Base-by-base conservation (phyloP, 2,329 filamentous ascomycete genomes). In the Fusarium sambucinum region DNA sequence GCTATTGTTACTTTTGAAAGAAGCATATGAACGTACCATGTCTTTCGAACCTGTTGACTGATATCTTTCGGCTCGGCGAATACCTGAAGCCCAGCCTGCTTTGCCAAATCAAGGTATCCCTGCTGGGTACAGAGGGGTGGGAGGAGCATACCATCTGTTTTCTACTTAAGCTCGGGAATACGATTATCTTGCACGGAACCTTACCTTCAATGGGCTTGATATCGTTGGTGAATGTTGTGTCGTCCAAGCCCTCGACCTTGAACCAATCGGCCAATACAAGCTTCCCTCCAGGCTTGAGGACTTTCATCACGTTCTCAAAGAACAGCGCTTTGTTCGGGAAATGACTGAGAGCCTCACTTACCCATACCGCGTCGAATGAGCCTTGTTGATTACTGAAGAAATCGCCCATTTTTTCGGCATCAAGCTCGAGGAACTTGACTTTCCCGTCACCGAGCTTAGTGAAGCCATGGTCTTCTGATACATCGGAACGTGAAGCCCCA, bases 191-290 rank as follows among this genome's bases (percentile, higher is more conserved):
- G 10, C 16, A 29, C 12, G 17, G 12, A 35, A 30, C 19, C 27
- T 56, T 55, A 85, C 83, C 85, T 77, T 89, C 86, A 59, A 89
- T 89, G 3, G 85, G 85, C 70, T 84, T 83, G 68, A 89, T 87
- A 70, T 89, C 86, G 46, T 78, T 78, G 41, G 80, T 77, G 66
- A 85, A 82, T 59, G 81, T 76, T 59, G 80, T 75, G 63, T 82
- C 77, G 1, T 75, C 78, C 42, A 88, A 71, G 23, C 73, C 76
- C 55, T 84, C 84, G 14, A 80, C 82, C 78, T 86, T 87, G 78
- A 89, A 89, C 87, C 87, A 89, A 74, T 89, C 87, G 25, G 86
- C 86, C 54, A 89, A 77, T 6, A 87, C 85, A 44, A 89, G 74
- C 74, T 83, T 85, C 2, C 84, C 85, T 1, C 83, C 83, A 0